Evolutionary conservation across 2,329 filamentous ascomycete species (phyloP).

Genomic region (Atkinsonella hypoxylon): DNA sequence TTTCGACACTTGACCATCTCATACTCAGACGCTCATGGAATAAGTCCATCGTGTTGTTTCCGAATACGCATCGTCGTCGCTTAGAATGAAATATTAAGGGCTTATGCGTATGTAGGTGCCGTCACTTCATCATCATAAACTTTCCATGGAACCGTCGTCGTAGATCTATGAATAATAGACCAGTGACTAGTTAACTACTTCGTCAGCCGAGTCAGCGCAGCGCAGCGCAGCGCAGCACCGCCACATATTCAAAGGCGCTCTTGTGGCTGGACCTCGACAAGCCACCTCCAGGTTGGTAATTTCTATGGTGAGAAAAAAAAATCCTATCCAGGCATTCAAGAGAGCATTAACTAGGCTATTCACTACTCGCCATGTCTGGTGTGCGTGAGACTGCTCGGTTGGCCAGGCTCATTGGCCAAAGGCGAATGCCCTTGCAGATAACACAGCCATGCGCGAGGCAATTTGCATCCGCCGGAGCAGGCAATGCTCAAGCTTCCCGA

Average conservation of each 20-base stretch:
- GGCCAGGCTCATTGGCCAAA: constrained; percentile 19
- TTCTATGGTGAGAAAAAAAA: constrained; percentile 15
- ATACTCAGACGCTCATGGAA: too few relatives aligned
- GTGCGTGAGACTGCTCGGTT: constrained; percentile 28
- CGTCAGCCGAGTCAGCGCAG: too few relatives aligned
- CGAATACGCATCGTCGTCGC: too few relatives aligned
- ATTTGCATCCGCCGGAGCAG: constrained; percentile 35
- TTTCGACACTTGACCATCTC: too few relatives aligned
- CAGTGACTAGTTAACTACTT: too few relatives aligned
- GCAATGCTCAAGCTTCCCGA: constrained; percentile 15
- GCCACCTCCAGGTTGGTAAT: constrained; percentile 18
- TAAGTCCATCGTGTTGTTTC: too few relatives aligned
- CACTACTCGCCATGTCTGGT: constrained; percentile 25
- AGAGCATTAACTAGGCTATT: constrained; percentile 1
- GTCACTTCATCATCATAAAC: too few relatives aligned
- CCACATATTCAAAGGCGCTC: constrained; percentile 5
- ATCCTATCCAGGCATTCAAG: not conserved
- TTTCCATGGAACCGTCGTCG: too few relatives aligned
- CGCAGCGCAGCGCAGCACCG: not conserved
- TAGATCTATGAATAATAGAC: too few relatives aligned
- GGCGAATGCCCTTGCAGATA: constrained; percentile 15
- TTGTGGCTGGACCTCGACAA: constrained; percentile 13
- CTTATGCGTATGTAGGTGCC: too few relatives aligned
- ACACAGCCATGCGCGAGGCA: constrained; percentile 20
- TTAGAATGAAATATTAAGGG: too few relatives aligned